These are phyloP conservation scores for Pelargonium myrrhifolium DNA, from an alignment of 441 rosid species.

Conservation along the genomic window DNA sequence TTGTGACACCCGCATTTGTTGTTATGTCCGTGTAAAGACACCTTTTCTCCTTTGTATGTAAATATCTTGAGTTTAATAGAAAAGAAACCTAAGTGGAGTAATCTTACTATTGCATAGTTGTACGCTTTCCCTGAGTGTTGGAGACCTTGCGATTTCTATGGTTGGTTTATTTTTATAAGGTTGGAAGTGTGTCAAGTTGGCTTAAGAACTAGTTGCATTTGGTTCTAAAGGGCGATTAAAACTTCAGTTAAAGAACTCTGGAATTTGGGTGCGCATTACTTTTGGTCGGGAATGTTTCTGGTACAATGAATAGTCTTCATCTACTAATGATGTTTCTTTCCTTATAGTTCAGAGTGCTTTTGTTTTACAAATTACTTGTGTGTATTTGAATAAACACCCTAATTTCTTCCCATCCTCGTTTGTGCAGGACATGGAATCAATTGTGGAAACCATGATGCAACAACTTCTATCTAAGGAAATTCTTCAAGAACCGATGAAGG, in stretches of 20 bases:
- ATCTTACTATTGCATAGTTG: not conserved
- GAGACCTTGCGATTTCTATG: not conserved
- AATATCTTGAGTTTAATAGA: not conserved
- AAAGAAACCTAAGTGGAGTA: not conserved
- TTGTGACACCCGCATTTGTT: not conserved
- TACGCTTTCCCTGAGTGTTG: not conserved
- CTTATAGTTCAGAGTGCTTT: not conserved
- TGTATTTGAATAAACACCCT: too few relatives aligned
- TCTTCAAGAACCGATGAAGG: slow-evolving; percentile 93
- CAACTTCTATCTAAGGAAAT: slow-evolving; percentile 90
- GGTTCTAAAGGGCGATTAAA: not conserved
- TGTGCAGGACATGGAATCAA: slow-evolving; percentile 76
- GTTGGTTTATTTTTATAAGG: too few relatives aligned
- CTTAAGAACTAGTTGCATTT: not conserved
- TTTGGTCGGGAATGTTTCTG: not conserved
- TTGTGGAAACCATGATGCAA: slow-evolving; percentile 96
- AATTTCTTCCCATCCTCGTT: not conserved
- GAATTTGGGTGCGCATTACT: not conserved
- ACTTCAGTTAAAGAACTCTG: not conserved
- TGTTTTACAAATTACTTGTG: not conserved
- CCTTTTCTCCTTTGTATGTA: not conserved
- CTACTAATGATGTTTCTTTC: not conserved
- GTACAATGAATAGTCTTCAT: not conserved
- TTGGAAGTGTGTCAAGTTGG: not conserved
- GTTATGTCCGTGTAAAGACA: not conserved